These are phyloP conservation scores for Aspergillus transmontanensis DNA, from an alignment of 2,329 filamentous ascomycete species.

Conservation along the genomic window DNA sequence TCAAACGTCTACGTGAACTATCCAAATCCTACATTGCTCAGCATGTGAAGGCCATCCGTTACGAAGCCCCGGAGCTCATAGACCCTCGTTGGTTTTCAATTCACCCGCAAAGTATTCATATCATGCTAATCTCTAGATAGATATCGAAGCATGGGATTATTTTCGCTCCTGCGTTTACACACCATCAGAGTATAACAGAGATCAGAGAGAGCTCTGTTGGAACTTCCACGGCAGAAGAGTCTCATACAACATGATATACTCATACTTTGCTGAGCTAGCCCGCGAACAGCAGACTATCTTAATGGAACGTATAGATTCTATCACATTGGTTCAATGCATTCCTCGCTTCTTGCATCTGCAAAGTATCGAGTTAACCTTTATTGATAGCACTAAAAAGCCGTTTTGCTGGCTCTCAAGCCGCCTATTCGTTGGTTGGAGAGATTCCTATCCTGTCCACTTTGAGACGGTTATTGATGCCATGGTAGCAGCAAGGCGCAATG, in stretches of 20 bases:
- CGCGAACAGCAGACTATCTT: not conserved
- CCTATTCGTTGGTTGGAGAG: constrained; percentile 10
- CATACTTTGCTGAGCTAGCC: not conserved
- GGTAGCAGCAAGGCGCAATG: constrained; percentile 3
- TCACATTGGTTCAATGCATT: not conserved
- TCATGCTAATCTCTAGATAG: not conserved
- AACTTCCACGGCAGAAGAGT: not conserved
- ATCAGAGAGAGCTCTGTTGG: constrained; percentile 4
- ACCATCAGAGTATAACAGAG: constrained; percentile 1
- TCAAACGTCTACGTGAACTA: constrained; percentile 1
- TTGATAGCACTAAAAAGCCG: constrained; percentile 6
- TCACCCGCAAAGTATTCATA: not conserved
- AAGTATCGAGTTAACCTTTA: not conserved
- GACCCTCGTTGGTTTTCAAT: constrained; percentile 4
- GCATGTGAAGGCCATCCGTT: not conserved
- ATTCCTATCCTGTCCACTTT: constrained; percentile 9
- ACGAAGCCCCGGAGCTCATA: not conserved
- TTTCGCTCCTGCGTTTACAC: constrained; percentile 7
- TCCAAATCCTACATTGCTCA: constrained; percentile 4
- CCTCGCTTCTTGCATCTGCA: constrained; percentile 1
- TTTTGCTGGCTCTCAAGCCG: constrained; percentile 9
- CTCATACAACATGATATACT: constrained; percentile 4
- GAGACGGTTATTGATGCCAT: constrained; percentile 5
- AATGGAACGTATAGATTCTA: constrained; percentile 1
- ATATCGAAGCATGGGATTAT: constrained; percentile 3